Evolutionary conservation across 2,329 filamentous ascomycete genomes (phyloP), one percentile per base, ranked within the genome.

Genomic region (Onygenales sp.): DNA sequence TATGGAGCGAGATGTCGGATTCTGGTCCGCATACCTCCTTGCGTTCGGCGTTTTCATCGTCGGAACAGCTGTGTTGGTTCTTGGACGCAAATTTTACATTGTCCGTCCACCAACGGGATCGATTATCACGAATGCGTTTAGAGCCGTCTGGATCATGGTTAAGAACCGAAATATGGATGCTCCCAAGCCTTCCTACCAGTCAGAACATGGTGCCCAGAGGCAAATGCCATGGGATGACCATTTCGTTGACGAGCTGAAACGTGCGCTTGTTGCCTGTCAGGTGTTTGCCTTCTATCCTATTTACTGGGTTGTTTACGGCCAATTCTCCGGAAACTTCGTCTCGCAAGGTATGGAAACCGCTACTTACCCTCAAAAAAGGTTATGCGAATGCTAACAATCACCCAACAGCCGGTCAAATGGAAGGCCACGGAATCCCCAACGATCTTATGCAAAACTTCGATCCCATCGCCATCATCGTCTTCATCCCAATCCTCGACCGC

Each of bases 401-500:
- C 8, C 13, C 13, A 55, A 42, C 42, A 62, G 78, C 78, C 51
- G 72, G 70, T n/a, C 75, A 75, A 57, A 81, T 82, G 85, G 62
- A 78, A 51, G 79, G 84, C 2, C 75, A 85, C 63, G 85, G 86
- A 35, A 78, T 88, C 2, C 87, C 87, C 62, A 91, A 91, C 73
- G 87, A 91, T 64, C 72, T 90, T 54, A 80, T 91, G 62, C 79
- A 83, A 66, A 89, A 89, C 70, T 74, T 91, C 42, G 84, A 90
- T 67, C 85, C 87, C 5, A 81, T 91, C 58, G 80, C 85, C 31
- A 81, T 90, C 57, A 80, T 91, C 61, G 82, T 91, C 63, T 80
- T 90, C 69, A 85, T 89, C 48, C 86, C 86, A 2, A 71, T 90
- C 57, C 78, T 83, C 58, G 86, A 91, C 64, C 75, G 75, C 32